A percentile compares a stretch with the other conserved stretches of the same genome.
Evolutionary conservation across 2,329 filamentous ascomycete genomes (phyloP).

Genomic region (Pseudocercospora musae): DNA sequence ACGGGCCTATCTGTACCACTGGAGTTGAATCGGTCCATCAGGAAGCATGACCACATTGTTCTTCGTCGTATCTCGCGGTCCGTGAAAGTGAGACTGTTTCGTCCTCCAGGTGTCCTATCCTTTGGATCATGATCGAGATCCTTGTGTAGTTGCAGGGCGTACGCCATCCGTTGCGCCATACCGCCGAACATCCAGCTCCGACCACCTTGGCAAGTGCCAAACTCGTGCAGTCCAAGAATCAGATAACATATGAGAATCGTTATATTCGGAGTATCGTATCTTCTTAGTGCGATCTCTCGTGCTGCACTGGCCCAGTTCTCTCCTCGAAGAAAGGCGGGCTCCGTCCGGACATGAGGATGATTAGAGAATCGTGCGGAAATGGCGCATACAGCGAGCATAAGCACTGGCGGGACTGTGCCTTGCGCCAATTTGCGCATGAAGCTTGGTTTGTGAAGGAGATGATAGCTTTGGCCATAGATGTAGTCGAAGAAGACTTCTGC

Average conservation of each 20-base stretch:
- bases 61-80: conserved; percentile 89
- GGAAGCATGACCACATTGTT: conserved; percentile 96
- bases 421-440: conserved; percentile 86
- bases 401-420: conserved; percentile 78
- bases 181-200: conserved; percentile 94
- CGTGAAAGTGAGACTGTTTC: conserved; percentile 64
- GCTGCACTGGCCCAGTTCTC: conserved; percentile 87
- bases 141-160: conserved; percentile 87
- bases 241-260: conserved; percentile 90
- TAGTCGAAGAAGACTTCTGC: conserved; percentile 94
- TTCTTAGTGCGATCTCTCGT: conserved; percentile 78
- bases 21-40: conserved; percentile 97
- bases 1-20: conserved; percentile 89
- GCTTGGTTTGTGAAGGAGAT: conserved; percentile 91
- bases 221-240: conserved; percentile 87
- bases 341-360: conserved; percentile 73
- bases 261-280: conserved; percentile 93
- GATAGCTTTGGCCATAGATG: conserved; percentile 92
- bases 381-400: conserved; percentile 90
- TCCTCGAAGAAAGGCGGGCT: conserved; percentile 79
- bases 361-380: conserved; percentile 93
- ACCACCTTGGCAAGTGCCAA: conserved; percentile 93
- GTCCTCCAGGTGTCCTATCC: conserved; percentile 22
- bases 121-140: conserved; percentile 71
- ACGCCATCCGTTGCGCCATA: conserved; percentile 94